Evolutionary conservation across 805 yeast genomes (phyloP).

Genomic region (Ogataea methanolica): DNA sequence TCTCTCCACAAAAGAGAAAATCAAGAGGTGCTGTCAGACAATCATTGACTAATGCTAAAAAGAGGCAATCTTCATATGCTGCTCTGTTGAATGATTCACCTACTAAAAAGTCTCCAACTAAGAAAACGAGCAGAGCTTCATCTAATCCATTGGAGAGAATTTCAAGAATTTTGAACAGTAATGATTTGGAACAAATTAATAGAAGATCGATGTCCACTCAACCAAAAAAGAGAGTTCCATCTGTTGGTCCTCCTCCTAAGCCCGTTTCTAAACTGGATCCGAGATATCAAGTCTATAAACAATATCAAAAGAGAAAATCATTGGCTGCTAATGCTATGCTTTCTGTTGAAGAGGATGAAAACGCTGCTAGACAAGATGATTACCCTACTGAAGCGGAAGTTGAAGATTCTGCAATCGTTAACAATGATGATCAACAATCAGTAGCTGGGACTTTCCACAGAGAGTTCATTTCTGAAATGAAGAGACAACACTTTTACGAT

Average conservation of each 20-base stretch:
- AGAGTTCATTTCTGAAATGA: constrained; percentile 41
- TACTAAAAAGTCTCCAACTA: constrained; percentile 20
- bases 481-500: constrained; percentile 39
- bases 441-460: constrained; percentile 30
- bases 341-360: constrained; percentile 25
- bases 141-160: constrained; percentile 30
- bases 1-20: constrained; percentile 7
- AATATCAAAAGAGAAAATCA: constrained; percentile 37
- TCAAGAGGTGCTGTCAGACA: constrained; percentile 11
- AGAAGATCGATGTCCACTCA: constrained; percentile 40
- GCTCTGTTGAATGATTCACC: constrained; percentile 9
- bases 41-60: constrained; percentile 17
- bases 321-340: constrained; percentile 35
- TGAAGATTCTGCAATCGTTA: constrained; percentile 34
- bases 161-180: constrained; percentile 37
- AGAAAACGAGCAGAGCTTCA: constrained; percentile 26
- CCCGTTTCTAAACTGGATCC: constrained; percentile 58
- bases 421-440: constrained; percentile 12
- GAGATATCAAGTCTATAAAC: constrained; percentile 47
- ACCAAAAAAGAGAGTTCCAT: constrained; percentile 24
- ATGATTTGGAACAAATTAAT: constrained; percentile 41
- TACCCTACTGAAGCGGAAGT: constrained; percentile 21
- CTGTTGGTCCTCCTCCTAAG: constrained; percentile 39
- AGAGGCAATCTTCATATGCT: constrained; percentile 19
- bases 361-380: constrained; percentile 20